Conservation (phyloP, 2,329 filamentous ascomycete genomes). For the Ophioceras dolichostomum region DNA sequence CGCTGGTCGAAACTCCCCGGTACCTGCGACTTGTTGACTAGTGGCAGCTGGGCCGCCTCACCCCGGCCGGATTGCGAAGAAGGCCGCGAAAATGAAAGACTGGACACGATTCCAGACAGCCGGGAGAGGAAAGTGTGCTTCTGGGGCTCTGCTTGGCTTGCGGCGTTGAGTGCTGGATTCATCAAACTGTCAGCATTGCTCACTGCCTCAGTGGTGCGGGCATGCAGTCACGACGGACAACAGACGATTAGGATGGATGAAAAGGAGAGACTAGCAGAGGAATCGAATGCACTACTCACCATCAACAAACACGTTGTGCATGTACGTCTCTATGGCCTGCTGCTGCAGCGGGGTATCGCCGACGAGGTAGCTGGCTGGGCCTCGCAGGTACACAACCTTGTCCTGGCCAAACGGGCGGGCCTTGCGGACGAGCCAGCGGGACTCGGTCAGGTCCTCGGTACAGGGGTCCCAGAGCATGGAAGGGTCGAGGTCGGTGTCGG, state of each 20-base stretch:
- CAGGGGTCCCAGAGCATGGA: constrained; percentile 14
- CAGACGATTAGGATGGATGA: neutral
- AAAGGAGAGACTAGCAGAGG: constrained; percentile 1
- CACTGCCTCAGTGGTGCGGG: no score
- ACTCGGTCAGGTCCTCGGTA: constrained; percentile 13
- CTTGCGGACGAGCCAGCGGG: constrained; percentile 10
- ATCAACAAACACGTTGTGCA: constrained; percentile 9
- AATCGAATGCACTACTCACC: constrained; percentile 8
- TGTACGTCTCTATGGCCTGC: constrained; percentile 10
- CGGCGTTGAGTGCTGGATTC: no score
- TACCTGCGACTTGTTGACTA: neutral
- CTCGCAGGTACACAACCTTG: constrained; percentile 12
- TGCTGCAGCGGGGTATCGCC: constrained; percentile 25
- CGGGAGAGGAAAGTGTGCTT: neutral
- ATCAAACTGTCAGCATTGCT: neutral
- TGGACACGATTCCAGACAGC: neutral
- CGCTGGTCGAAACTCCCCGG: neutral
- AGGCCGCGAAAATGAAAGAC: no score
- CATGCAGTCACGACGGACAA: no score
- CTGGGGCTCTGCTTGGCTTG: neutral
- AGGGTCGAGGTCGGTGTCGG: constrained; percentile 15
- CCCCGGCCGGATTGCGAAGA: no score
- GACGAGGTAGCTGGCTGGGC: constrained; percentile 20
- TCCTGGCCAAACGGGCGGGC: constrained; percentile 11
- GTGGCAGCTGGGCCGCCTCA: neutral